Evolutionary conservation across 2,329 filamentous ascomycete genomes (phyloP).

Genomic region (Cladosporium sp.): DNA sequence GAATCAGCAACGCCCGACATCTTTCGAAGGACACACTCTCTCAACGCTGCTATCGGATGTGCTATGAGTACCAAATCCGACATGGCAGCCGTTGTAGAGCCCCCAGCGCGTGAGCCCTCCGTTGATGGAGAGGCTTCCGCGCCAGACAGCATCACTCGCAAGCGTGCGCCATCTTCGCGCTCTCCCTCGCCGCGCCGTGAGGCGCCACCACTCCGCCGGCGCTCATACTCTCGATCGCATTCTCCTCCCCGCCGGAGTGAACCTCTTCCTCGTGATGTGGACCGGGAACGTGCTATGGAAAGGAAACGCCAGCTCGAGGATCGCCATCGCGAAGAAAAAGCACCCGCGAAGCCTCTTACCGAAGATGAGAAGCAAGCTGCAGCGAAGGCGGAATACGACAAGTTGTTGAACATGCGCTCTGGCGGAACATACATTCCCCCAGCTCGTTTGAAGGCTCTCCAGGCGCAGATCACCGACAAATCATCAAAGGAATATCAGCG

Average conservation of each 20-base stretch:
- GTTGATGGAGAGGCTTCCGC: slow-evolving; percentile 5
- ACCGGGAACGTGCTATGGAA: slow-evolving; percentile 48
- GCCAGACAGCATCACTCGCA: slow-evolving; percentile 25
- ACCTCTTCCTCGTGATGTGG: slow-evolving; percentile 45
- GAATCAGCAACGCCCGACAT: background rate
- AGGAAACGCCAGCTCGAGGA: slow-evolving; percentile 49
- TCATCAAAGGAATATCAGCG: slow-evolving; percentile 95
- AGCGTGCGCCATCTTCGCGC: slow-evolving; percentile 31
- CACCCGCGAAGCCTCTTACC: slow-evolving; percentile 50
- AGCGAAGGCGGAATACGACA: slow-evolving; percentile 90
- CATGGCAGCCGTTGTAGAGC: slow-evolving; percentile 13
- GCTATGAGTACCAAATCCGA: background rate
- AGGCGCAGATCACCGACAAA: slow-evolving; percentile 97
- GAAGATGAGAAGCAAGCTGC: slow-evolving; percentile 84
- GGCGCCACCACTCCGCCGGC: slow-evolving; percentile 27
- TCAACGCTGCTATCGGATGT: background rate
- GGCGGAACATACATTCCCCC: slow-evolving; percentile 97
- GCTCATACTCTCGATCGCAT: slow-evolving; percentile 30
- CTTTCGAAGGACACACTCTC: background rate
- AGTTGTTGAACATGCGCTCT: slow-evolving; percentile 85
- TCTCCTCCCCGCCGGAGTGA: slow-evolving; percentile 31
- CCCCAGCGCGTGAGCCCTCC: background rate
- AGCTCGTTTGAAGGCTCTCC: slow-evolving; percentile 80
- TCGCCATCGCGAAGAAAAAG: slow-evolving; percentile 37
- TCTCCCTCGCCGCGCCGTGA: slow-evolving; percentile 34